These are phyloP conservation scores for Globisporangium barbulae DNA, from an alignment of 352 stramenopile genomes.

Conservation along the genomic window DNA sequence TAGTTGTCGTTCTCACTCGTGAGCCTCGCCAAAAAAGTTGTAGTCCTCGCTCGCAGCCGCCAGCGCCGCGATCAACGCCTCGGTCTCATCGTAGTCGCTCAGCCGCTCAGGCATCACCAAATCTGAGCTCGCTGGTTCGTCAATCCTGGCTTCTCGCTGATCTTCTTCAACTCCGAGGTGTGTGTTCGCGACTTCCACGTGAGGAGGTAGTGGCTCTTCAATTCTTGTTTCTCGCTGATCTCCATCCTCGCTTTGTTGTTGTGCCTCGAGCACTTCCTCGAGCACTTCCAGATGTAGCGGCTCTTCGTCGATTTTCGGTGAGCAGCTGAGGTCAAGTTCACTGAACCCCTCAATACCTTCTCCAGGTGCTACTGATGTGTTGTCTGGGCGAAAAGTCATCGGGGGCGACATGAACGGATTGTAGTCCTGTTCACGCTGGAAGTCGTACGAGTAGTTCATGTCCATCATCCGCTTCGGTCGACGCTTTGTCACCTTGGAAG, in stretches of 20 bases:
- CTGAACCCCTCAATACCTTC: neutral
- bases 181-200: neutral
- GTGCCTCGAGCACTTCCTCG: neutral
- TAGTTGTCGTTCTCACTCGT: neutral
- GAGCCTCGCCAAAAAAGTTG: conserved; percentile 11
- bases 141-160: neutral
- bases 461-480: conserved; percentile 17
- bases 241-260: neutral
- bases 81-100: conserved; percentile 12
- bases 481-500: neutral
- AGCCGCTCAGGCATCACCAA: neutral
- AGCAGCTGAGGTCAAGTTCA: conserved; percentile 2
- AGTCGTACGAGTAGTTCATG: conserved; percentile 41
- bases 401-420: conserved; percentile 34
- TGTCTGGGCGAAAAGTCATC: neutral
- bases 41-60: conserved; percentile 13
- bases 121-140: neutral
- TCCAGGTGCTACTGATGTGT: neutral
- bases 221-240: too few species aligned
- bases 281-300: neutral
- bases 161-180: neutral
- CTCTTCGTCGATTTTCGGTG: conserved; percentile 7
- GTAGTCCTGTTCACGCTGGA: conserved; percentile 33
- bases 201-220: too few species aligned
- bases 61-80: conserved; percentile 11